phyloP scores from a whole-genome alignment of 2,329 filamentous ascomycete species.

The Sporothrix humicola region DNA sequence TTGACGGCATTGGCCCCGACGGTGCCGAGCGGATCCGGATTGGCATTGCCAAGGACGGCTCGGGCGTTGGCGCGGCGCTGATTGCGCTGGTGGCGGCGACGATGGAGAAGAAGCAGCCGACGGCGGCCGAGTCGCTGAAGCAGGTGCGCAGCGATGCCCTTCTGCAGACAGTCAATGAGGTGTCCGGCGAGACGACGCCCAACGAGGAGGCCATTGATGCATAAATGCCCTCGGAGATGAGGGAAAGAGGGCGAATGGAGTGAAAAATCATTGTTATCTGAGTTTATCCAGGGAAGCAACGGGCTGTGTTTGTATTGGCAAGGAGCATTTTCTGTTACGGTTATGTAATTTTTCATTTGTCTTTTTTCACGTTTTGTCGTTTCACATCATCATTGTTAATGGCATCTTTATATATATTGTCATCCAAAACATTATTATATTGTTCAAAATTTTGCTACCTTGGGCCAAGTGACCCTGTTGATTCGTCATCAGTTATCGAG shows the following conservation, averaged over 20 bases:
- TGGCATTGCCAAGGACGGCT: conserved; percentile 95
- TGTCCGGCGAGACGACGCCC: conserved; percentile 34
- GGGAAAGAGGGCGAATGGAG: background rate
- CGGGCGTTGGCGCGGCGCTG: conserved; percentile 90
- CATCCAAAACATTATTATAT: background rate
- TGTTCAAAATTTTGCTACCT: background rate
- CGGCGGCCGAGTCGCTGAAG: conserved; percentile 48
- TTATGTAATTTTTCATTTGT: background rate
- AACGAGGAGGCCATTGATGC: conserved; percentile 27
- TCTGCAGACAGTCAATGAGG: conserved; percentile 40
- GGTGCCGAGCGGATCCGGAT: conserved; percentile 90
- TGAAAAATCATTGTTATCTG: background rate
- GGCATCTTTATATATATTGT: background rate
- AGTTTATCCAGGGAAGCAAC: too few relatives aligned
- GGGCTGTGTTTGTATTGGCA: conserved; percentile 5
- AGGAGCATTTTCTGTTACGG: conserved; percentile 12
- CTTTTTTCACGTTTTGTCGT: background rate
- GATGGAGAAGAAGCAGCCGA: conserved; percentile 60
- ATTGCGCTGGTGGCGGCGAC: conserved; percentile 87
- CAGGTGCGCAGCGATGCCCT: conserved; percentile 48
- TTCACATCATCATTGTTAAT: background rate
- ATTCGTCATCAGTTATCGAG: too few relatives aligned
- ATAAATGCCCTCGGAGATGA: background rate
- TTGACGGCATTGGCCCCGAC: conserved; percentile 75
- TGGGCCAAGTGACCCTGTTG: too few relatives aligned